Evolutionary conservation across 139 green algal genomes (phyloP), one percentile per base, ranked within the genome.

Genomic region (Coelastrella sp.): DNA sequence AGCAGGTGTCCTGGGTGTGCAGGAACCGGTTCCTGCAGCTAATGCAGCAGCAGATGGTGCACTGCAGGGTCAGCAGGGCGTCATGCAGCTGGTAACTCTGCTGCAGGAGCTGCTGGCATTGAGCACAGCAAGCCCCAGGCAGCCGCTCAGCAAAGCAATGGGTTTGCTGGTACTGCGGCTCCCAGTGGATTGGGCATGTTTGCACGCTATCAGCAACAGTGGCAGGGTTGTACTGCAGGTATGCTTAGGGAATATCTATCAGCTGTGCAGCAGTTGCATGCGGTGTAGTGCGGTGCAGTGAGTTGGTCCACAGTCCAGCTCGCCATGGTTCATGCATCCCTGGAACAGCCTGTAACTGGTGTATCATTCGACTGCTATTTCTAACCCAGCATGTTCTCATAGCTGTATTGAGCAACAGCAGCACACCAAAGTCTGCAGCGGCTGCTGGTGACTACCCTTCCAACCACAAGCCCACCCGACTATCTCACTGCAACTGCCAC

Each of bases 41-140:
- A 23, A 19, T 56, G 2, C 80, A 73, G 59, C 80, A 74, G 61
- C 58, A 11, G 86, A 78, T 66, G 58, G 85, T 10, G 59, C 8
- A 14, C 7, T 80, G n/a, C 77, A 71, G 32, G 73, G 54, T 10
- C 80, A 61, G 17, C 77, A 90, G 8, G 76, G 76, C 5, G 89
- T 92, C 22, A 90, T 94, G 89, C 56, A 89, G 14, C 71, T 92
- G 61, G 89, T 94, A 10, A 76, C 89, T 3, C 60, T 94, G 58
- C 86, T 94, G 57, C 92, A 94, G 76, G 92, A 94, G 89, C 82
- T 94, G 47, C 89, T 94, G 11, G 87, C 65, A 57, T 64, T 91
- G 19, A 91, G 85, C n/a, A 86, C 87, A 10, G 91, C 71, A 61
- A 73, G 61, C 32, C 78, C 81, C 13, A 71, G 61, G 11, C 89